phyloP scores from a whole-genome alignment of 306 rosid genomes.

The Dicorynia guianensis region DNA sequence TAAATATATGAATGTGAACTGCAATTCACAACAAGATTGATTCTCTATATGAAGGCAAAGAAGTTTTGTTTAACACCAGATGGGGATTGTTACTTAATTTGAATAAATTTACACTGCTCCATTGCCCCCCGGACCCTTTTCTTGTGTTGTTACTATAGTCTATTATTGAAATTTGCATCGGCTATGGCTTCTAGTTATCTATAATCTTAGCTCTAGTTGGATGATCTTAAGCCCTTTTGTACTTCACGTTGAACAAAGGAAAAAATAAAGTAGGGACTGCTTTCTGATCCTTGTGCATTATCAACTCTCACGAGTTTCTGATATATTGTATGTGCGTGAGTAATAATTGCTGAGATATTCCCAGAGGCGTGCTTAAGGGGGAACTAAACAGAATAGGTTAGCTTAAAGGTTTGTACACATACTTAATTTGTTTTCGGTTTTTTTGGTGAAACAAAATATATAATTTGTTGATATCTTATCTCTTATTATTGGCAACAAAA shows the following conservation, averaged over 20 bases:
- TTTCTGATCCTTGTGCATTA: not conserved
- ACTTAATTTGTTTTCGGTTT: too few species aligned
- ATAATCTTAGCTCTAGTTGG: not conserved
- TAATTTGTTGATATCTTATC: too few species aligned
- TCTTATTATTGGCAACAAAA: too few species aligned
- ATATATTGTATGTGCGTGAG: too few species aligned
- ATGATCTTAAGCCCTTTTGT: not conserved
- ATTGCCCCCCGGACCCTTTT: not conserved
- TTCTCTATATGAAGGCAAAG: too few species aligned
- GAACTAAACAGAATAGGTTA: too few species aligned
- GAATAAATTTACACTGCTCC: not conserved
- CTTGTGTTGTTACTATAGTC: not conserved
- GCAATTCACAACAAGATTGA: not conserved
- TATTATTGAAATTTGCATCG: not conserved
- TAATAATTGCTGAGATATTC: too few species aligned
- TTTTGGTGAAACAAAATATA: too few species aligned
- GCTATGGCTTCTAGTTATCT: not conserved
- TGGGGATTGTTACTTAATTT: not conserved
- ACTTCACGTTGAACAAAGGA: not conserved
- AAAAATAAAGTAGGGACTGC: not conserved
- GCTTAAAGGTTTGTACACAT: too few species aligned
- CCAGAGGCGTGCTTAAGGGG: too few species aligned
- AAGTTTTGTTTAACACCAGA: too few species aligned
- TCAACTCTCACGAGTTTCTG: too few species aligned
- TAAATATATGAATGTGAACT: not conserved